These are phyloP conservation scores for Sarcodon aspratus DNA, from an alignment of 768 basidiomycete species.

Conservation along the genomic window DNA sequence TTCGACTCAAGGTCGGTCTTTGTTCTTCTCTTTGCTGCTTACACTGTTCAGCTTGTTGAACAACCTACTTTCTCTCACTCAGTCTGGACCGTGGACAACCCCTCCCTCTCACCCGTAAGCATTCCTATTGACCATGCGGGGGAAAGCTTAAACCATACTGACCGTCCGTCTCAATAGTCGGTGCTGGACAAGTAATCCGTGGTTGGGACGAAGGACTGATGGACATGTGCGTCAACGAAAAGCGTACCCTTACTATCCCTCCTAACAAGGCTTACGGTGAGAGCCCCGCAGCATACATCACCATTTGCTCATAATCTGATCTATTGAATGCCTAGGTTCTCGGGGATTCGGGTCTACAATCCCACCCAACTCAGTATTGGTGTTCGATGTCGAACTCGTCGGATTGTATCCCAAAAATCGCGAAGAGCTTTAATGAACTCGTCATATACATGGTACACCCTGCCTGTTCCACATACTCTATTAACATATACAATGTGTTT, in stretches of 20 bases:
- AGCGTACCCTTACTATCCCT: conserved; percentile 84
- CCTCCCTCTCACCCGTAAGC: conserved; percentile 67
- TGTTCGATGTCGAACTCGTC: conserved; percentile 83
- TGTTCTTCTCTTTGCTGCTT: neutral
- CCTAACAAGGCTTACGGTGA: conserved; percentile 71
- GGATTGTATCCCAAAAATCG: conserved; percentile 37
- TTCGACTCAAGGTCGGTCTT: conserved; percentile 76
- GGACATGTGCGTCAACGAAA: conserved; percentile 83
- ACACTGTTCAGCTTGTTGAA: neutral
- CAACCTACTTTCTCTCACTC: neutral
- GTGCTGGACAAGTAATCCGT: conserved; percentile 69
- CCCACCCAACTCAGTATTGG: conserved; percentile 66
- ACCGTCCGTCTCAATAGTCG: conserved; percentile 33
- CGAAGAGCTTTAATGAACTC: conserved; percentile 41
- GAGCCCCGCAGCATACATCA: conserved; percentile 14
- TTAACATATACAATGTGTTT: too few species aligned
- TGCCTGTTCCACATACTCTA: too few species aligned
- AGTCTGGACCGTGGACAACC: conserved; percentile 68
- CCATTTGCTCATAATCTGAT: neutral
- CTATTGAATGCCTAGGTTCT: conserved; percentile 31
- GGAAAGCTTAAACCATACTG: neutral
- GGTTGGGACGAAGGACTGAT: conserved; percentile 79
- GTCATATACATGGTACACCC: too few species aligned
- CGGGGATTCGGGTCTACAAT: conserved; percentile 73
- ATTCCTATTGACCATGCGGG: neutral